Evolutionary conservation across 2,329 filamentous ascomycete genomes (phyloP), one percentile per base, ranked within the genome.

Genomic region (Phoma sp.): DNA sequence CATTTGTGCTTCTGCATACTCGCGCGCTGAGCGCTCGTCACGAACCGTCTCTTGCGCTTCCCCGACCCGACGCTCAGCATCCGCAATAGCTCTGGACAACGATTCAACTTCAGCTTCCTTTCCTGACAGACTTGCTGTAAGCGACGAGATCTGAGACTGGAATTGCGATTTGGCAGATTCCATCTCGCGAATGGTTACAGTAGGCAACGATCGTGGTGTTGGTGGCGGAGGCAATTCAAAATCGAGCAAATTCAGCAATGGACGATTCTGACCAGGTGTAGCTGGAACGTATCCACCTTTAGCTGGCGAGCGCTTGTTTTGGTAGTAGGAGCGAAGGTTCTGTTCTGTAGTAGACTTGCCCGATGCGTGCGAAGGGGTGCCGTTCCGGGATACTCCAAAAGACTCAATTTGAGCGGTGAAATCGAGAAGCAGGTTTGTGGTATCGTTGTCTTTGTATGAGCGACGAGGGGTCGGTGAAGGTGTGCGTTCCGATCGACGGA

Each of bases 161-260:
- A 96, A 96, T 22, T 85, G 85, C 0, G 93, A 97, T 74, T 98
- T 98, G 57, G 98, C 82, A 13, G 90, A 91, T 73, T 99, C 95
- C 2, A 98, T 82, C 77, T 99, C 95, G 31, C 95, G 87, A 1
- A 95, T 91, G 2, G 93, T 96, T 64, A 98, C 89, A 8, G 89
- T 91, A 0, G 95, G 95, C 33, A 98, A 85, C 51, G 92, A 96
- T 58, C 94, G 88, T 13, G 95, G 95, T 0, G 95, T 98, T 2
- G 94, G 92, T 64, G 92, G 87, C 0, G 94, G 92, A n/a, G 93
- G 92, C 9, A 98, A 89, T 68, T 98, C 95, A 71, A 96, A 95
- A 75, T 96, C 92, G 41, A 96, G 85, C 4, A 74, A 59, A 37
- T 74, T 73, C 43, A 74, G 43, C 39, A 74, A 59, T 7, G 73